Conservation (phyloP, 768 basidiomycete species). For the Tricholoma bakamatsutake region DNA sequence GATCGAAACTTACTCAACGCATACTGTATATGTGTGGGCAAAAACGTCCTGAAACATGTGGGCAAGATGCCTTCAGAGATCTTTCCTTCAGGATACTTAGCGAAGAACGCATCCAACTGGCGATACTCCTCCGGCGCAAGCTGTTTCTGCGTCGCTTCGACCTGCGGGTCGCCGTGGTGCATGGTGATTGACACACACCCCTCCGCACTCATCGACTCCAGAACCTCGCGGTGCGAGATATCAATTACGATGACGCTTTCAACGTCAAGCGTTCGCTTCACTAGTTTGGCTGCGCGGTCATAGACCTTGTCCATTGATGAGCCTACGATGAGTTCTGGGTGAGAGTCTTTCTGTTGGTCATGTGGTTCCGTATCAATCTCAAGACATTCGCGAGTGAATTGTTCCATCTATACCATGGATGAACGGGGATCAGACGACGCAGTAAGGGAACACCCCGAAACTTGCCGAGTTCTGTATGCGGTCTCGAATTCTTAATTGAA, state of each 20-base stretch:
- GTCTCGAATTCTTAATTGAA: conserved; percentile 85
- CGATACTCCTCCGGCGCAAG: conserved; percentile 69
- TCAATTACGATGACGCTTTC: conserved; percentile 92
- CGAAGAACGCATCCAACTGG: conserved; percentile 71
- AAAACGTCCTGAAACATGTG: conserved; percentile 71
- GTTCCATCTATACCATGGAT: conserved; percentile 65
- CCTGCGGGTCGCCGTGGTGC: conserved; percentile 59
- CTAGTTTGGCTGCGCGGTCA: conserved; percentile 82
- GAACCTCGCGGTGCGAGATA: conserved; percentile 83
- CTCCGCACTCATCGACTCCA: conserved; percentile 62
- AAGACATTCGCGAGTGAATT: conserved; percentile 90
- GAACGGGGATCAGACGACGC: not conserved
- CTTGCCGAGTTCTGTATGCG: conserved; percentile 85
- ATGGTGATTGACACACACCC: conserved; percentile 62
- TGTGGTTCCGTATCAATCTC: conserved; percentile 72
- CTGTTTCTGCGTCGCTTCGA: conserved; percentile 45
- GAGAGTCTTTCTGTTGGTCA: conserved; percentile 30
- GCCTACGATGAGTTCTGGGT: conserved; percentile 29
- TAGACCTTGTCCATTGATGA: conserved; percentile 84
- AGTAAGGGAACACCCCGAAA: conserved; percentile 1
- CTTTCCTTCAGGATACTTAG: conserved; percentile 76
- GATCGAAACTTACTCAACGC: conserved; percentile 61
- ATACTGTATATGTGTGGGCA: conserved; percentile 81
- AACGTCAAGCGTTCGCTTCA: conserved; percentile 85
- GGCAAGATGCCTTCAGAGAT: conserved; percentile 86